Evolutionary conservation across 768 basidiomycete genomes (phyloP), one percentile per base, ranked within the genome.

Genomic region (Russula compacta): DNA sequence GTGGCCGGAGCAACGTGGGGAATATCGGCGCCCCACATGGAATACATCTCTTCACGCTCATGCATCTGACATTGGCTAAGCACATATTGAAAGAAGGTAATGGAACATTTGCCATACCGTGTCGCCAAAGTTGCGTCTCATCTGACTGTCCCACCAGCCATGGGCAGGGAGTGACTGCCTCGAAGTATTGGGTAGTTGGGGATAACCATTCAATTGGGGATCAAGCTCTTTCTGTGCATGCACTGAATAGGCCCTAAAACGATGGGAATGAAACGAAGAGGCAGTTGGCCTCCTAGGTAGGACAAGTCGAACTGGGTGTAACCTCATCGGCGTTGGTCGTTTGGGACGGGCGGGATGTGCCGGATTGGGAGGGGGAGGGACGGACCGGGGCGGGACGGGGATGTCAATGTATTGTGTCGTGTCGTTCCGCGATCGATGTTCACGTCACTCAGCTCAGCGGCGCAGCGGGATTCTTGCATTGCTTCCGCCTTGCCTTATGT

Each of bases 1-100:
- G 71, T 77, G 7, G 77, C 71, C 29, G 87, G 84, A 12, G 78
- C 73, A 12, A 89, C 74, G 21, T 79, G 78, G 43, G 90, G 81
- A 33, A 82, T 75, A 68, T 93, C 91, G 21, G 89, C 89, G 29
- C 89, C 89, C 89, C 89, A 92, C 87, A 93, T 89, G 40, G 87
- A 89, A 58, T 86, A 73, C 24, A 88, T 75, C 68, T 93, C 91
- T 54, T 92, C 89, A 68, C 82, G 78, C 72, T 91, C 89, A 61
- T 89, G 90, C 36, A 91, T 72, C 91, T 93, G 68, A 48, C 35
- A 42, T 42, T 47, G 35, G n/a, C 29, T 36, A 36, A 62, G 43
- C 58, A 53, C 58, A 67, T 2, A 42, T 42, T 33, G 44, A 43
- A 24, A 40, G 52, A 40, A 36, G 33, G 59, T 44, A 6, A 32